Percentiles rank a stretch among this genome's conserved stretches.
phyloP scores from a whole-genome alignment of 2,329 filamentous ascomycete genomes.

The Stemphylium lycopersici region DNA sequence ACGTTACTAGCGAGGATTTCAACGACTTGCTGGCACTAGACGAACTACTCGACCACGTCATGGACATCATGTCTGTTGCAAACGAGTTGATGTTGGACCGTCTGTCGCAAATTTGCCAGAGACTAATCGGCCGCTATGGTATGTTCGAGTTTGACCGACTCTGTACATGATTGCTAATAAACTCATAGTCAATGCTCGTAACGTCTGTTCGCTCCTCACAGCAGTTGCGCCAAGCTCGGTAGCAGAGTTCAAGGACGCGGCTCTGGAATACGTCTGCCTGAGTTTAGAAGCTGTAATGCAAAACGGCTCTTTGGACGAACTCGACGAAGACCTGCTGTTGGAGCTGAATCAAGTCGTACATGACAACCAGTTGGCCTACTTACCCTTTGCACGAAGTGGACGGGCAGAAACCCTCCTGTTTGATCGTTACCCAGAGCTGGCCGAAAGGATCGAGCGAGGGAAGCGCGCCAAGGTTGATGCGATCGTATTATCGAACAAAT shows the following conservation, averaged over 20 bases:
- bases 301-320: slow-evolving; percentile 82
- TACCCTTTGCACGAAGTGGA: slow-evolving; percentile 78
- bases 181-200: slow-evolving; percentile 59
- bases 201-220: slow-evolving; percentile 84
- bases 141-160: slow-evolving; percentile 37
- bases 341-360: slow-evolving; percentile 83
- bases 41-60: slow-evolving; percentile 83
- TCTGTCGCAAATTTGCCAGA: slow-evolving; percentile 87
- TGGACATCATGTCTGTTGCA: slow-evolving; percentile 87
- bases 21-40: slow-evolving; percentile 62
- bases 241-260: slow-evolving; percentile 83
- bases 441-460: slow-evolving; percentile 71
- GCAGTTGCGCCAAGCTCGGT: slow-evolving; percentile 84
- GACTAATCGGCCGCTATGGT: slow-evolving; percentile 78
- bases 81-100: slow-evolving; percentile 96
- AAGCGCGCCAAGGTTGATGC: slow-evolving; percentile 73
- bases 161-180: slow-evolving; percentile 15
- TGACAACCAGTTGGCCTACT: slow-evolving; percentile 78
- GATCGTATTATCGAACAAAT: slow-evolving; percentile 70
- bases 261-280: slow-evolving; percentile 87
- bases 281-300: slow-evolving; percentile 93
- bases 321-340: slow-evolving; percentile 80
- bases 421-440: slow-evolving; percentile 68
- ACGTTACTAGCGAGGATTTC: slow-evolving; percentile 68
- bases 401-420: slow-evolving; percentile 70